Percentiles rank a stretch among this genome's conserved stretches.
phyloP scores from a whole-genome alignment of 2,329 filamentous ascomycete genomes.

The Myotisia sp. region DNA sequence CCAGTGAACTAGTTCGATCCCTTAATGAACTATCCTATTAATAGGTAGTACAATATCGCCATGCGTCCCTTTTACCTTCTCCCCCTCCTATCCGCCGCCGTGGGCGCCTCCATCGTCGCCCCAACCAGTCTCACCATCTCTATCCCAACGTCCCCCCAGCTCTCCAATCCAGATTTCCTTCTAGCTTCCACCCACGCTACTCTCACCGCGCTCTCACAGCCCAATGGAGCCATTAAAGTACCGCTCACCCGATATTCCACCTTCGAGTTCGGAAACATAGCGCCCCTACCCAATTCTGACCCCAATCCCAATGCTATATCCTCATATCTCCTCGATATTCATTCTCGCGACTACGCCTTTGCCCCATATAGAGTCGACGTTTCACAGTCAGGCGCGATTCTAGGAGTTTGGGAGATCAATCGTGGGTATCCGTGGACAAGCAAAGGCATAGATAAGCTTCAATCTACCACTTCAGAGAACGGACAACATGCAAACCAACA shows the following conservation, averaged over 20 bases:
- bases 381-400: conserved; percentile 30
- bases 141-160: conserved; percentile 28
- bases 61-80: conserved; percentile 13
- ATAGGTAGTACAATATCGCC: too few species aligned
- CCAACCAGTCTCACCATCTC: conserved; percentile 22
- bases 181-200: conserved; percentile 39
- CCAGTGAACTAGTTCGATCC: too few species aligned
- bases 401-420: conserved; percentile 69
- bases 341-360: conserved; percentile 61
- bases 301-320: conserved; percentile 14
- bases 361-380: conserved; percentile 64
- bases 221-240: conserved; percentile 40
- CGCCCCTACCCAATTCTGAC: conserved; percentile 16
- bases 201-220: conserved; percentile 32
- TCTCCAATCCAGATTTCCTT: conserved; percentile 31
- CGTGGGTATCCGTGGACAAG: conserved; percentile 83
- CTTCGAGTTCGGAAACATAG: conserved; percentile 62
- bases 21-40: too few species aligned
- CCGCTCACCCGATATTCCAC: conserved; percentile 54
- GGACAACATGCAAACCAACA: conserved; percentile 20
- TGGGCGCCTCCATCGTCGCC: conserved; percentile 12
- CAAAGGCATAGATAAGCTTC: conserved; percentile 44
- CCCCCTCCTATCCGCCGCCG: conserved; percentile 12
- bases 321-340: conserved; percentile 70
- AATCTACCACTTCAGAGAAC: conserved; percentile 18